Base-by-base conservation (phyloP, 176 grass and related monocot species). In the Raddia distichophylla region DNA sequence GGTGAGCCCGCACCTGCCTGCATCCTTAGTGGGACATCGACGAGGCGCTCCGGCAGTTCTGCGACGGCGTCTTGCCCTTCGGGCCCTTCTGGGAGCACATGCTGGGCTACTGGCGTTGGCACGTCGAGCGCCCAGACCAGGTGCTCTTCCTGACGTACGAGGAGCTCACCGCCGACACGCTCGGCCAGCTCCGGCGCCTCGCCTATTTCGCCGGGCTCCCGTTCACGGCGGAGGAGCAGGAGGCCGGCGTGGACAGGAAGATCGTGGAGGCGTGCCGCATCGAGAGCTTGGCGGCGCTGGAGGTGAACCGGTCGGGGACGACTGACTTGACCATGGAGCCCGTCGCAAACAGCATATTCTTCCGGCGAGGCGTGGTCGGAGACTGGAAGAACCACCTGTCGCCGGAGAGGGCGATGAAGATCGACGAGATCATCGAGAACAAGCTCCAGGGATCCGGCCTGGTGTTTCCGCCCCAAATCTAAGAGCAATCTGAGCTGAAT, bases 111-210 rank as follows among this genome's bases (percentile, higher is more conserved):
- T 82, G 73, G 85, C 58, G 5, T 4, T 65, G 37, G 73, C 79
- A 77, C 12, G 1, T 54, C 3, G 55, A 64, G 73, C 14, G 14
- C 34, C 86, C 86, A 5, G 1, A n/a, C 3, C 46, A 82, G 48
- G 80, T 83, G 37, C 14, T 87, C 54, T 87, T 87, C 66, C 3
- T 83, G 10, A 82, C 46, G 35, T 78, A 83, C 49, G 80, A 87
- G 73, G 86, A 78, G 73, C 27, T 83, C 56, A 14, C 10, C 1
- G 8, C 20, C 6, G 66, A 83, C 78, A 19, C 80, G 3, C 55
- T 32, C 4, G 65, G 34, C 3, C 47, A 77, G 10, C 46, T 83
- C 55, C 46, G 50, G 22, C 34, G 57, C 47, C 56, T 83, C 7
- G 80, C 57, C 1, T 65, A 77, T 15, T 78, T 87, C 65, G 9